Base-by-base conservation (phyloP, 345 rosid genomes). In the Corymbia maculata region DNA sequence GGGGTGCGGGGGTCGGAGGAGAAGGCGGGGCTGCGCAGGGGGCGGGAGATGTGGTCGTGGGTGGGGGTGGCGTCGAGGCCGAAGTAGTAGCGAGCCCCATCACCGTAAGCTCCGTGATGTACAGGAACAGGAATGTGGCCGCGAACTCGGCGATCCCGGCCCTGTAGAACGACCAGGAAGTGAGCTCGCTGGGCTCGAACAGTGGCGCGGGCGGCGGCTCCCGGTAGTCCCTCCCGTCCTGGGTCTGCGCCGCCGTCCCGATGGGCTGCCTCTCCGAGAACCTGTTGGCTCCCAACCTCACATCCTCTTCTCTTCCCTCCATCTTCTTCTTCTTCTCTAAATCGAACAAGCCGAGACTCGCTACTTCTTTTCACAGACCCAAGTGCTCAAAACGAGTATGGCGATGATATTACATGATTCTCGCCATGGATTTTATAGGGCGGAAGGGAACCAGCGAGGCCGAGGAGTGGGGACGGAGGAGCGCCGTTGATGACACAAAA, bases 281-380 rank as follows among this genome's bases (percentile, higher is more conserved):
- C 90, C 85, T 88, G 92, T 90, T 90, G 87, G 92, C 92, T 47
- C 92, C 92, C 8, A 90, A 82, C 8, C 92, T 89, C 57, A 90
- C 92, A 36, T 90, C 92, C 87, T 90, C 91, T 64, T 90, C 92
- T 80, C 87, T 88, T 4, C 90, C 92, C 88, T 90, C 92, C 92
- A 90, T 90, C 50, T 64, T n/a, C 21, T 50, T 4, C 51, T 13
- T 79, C 9, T 45, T 36, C 66, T 19, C 82, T 42, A 36, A 36
- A 36, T 6, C 61, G 4, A 47, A 17, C 82, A 36, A 70, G 26
- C 82, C 4, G 82, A 22, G 36, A 11, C 82, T 70, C 26, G 47
- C 82, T 36, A 36, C 42, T 36, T 36, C 42, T 36, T 36, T 36
- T 36, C 42, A 36, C 42, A 36, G 42, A 36, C 42, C 42, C 42